A percentile compares a stretch with the other conserved stretches of the same genome.
phyloP scores from a whole-genome alignment of 2,329 filamentous ascomycete genomes.

The Sporothrix schenckii region DNA sequence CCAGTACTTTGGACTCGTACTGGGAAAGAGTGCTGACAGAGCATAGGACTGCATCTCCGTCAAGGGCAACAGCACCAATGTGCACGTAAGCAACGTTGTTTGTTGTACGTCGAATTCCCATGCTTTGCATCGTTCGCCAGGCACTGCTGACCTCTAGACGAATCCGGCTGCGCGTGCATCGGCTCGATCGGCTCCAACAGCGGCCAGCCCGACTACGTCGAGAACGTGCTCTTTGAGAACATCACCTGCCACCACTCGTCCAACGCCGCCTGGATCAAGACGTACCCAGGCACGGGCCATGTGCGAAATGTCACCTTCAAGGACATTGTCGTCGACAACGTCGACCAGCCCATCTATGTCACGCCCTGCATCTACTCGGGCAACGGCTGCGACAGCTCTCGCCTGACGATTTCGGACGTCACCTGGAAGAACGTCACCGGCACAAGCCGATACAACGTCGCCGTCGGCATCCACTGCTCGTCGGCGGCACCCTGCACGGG shows the following conservation, averaged over 20 bases:
- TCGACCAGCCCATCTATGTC: constrained; percentile 55
- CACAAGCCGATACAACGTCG: constrained; percentile 54
- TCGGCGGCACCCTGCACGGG: constrained; percentile 49
- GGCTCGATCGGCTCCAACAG: constrained; percentile 46
- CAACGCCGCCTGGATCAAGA: constrained; percentile 51
- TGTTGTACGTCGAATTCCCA: constrained; percentile 36
- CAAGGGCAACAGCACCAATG: constrained; percentile 48
- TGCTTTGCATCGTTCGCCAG: constrained; percentile 11
- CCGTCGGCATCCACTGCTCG: constrained; percentile 51
- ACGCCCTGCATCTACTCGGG: constrained; percentile 51
- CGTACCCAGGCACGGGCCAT: constrained; percentile 47
- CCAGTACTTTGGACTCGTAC: no score
- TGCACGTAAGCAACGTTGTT: constrained; percentile 45
- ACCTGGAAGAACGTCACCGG: constrained; percentile 56
- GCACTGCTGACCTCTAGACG: constrained; percentile 36
- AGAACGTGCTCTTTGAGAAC: constrained; percentile 46
- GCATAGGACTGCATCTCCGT: constrained; percentile 47
- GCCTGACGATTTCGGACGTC: constrained; percentile 51
- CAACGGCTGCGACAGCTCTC: constrained; percentile 46
- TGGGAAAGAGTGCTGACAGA: neutral
- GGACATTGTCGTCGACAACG: constrained; percentile 47
- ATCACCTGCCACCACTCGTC: constrained; percentile 45
- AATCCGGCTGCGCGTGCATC: constrained; percentile 46
- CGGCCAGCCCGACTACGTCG: constrained; percentile 44
- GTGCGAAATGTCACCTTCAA: constrained; percentile 51